Percentiles rank a stretch among this genome's conserved stretches.
These are phyloP conservation scores for Hanseniaspora thailandica DNA, from an alignment of 805 yeast genomes.

Conservation along the genomic window DNA sequence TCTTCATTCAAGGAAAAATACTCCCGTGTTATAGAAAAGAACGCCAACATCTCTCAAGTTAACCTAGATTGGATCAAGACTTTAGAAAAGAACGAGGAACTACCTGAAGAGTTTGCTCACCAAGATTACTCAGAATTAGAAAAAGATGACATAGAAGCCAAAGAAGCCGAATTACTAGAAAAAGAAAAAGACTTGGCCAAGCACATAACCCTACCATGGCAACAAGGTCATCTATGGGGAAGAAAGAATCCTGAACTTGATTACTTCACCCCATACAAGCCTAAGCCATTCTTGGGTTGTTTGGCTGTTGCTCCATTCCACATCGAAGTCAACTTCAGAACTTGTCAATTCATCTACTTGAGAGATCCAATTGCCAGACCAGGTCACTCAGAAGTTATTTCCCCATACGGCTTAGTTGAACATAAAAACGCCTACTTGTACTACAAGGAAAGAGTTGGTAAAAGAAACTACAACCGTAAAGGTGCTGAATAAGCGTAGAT, in stretches of 20 bases:
- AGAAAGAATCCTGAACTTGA: constrained; percentile 64
- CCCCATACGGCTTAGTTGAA: constrained; percentile 70
- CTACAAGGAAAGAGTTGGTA: constrained; percentile 60
- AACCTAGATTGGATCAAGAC: constrained; percentile 39
- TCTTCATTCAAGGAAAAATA: constrained; percentile 24
- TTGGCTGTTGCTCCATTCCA: constrained; percentile 88
- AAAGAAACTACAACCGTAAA: constrained; percentile 21
- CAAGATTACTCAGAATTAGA: constrained; percentile 35
- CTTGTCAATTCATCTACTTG: constrained; percentile 93
- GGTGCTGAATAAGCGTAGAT: not conserved
- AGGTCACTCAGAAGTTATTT: constrained; percentile 87
- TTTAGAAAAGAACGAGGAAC: constrained; percentile 33
- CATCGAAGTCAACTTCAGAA: constrained; percentile 74
- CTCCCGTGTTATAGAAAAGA: constrained; percentile 26
- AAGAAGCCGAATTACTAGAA: constrained; percentile 33
- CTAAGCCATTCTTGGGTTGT: constrained; percentile 86
- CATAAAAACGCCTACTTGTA: constrained; percentile 94
- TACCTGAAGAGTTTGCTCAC: constrained; percentile 22
- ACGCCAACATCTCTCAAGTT: constrained; percentile 2
- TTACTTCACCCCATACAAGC: constrained; percentile 93
- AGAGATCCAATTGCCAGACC: constrained; percentile 97
- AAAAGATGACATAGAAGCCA: constrained; percentile 35
- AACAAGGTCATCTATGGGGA: constrained; percentile 61
- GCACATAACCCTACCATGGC: constrained; percentile 66
- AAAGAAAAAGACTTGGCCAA: constrained; percentile 38